A percentile compares a stretch with the other conserved stretches of the same genome.
These are phyloP conservation scores for Adansonia gregorii DNA, from an alignment of 441 rosid species.

Conservation along the genomic window DNA sequence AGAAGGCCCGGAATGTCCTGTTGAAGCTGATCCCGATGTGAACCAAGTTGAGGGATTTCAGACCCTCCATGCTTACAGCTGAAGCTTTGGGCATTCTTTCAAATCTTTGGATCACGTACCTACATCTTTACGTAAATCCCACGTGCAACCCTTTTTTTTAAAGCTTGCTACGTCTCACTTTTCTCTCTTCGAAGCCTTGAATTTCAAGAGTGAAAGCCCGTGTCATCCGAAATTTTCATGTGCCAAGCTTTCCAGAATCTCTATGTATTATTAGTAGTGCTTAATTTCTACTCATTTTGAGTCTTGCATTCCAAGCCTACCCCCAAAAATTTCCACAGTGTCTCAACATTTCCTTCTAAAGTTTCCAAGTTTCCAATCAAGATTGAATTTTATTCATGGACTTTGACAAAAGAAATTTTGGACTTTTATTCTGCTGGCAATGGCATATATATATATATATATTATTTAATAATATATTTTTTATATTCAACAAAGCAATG, in stretches of 20 bases:
- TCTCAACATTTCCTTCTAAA: conserved; percentile 18
- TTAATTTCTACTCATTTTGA: background rate
- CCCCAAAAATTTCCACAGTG: background rate
- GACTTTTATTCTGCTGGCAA: background rate
- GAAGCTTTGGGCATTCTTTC: conserved; percentile 32
- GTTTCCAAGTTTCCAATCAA: conserved; percentile 27
- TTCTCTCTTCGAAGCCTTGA: conserved; percentile 26
- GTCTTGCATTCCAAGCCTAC: conserved; percentile 28
- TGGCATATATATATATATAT: background rate
- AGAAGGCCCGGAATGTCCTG: conserved; percentile 43
- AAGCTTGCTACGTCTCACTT: conserved; percentile 21
- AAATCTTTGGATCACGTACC: conserved; percentile 42
- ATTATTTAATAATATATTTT: background rate
- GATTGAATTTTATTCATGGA: conserved; percentile 1
- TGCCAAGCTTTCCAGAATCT: conserved; percentile 12
- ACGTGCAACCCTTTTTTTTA: conserved; percentile 37
- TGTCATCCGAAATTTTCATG: background rate
- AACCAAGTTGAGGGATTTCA: conserved; percentile 28
- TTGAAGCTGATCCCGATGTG: conserved; percentile 41
- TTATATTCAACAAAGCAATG: conserved; percentile 11
- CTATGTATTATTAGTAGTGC: background rate
- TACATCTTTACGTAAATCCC: conserved; percentile 39
- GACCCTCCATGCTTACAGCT: conserved; percentile 30
- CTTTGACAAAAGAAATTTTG: background rate
- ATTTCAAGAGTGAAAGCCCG: background rate